Evolutionary conservation across 192 early-diverging fungal genomes (phyloP).

Genomic region (Gamsiella multidivaricata): DNA sequence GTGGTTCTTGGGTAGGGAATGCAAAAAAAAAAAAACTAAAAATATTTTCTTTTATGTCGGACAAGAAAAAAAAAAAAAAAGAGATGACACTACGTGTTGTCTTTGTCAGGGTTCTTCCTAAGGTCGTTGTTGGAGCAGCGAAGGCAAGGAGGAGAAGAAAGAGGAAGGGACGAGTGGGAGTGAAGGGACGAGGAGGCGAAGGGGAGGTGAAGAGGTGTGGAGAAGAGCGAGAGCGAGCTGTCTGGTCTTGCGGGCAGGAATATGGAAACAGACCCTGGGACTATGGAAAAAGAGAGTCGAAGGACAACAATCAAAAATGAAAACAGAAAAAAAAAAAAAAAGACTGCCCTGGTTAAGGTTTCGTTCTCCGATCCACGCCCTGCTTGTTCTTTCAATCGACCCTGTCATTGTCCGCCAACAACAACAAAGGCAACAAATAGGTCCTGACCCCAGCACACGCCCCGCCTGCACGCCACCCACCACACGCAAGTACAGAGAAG

Average conservation of each 20-base stretch:
- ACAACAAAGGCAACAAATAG: no score
- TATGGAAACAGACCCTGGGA: background rate
- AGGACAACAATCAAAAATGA: constrained; percentile 20
- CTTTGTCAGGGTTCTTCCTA: no score
- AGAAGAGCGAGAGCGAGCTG: no score
- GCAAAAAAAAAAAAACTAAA: no score
- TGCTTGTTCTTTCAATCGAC: constrained; percentile 17
- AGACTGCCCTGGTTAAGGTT: constrained; percentile 8
- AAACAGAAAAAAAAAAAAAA: constrained; percentile 35
- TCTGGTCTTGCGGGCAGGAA: no score
- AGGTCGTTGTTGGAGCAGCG: no score
- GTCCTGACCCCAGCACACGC: no score
- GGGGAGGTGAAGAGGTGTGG: background rate
- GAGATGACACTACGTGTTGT: background rate
- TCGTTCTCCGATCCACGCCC: background rate
- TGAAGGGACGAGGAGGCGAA: background rate
- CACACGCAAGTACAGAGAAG: no score
- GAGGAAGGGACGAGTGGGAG: background rate
- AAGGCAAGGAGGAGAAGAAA: constrained; percentile 1
- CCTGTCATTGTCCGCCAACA: background rate
- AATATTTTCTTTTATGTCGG: no score
- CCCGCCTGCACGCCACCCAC: no score
- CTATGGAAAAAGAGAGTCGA: background rate
- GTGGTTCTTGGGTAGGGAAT: no score
- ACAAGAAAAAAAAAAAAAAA: background rate